These are phyloP conservation scores for Forsythia viridissima DNA, from an alignment of 257 asterid species.

Conservation along the genomic window DNA sequence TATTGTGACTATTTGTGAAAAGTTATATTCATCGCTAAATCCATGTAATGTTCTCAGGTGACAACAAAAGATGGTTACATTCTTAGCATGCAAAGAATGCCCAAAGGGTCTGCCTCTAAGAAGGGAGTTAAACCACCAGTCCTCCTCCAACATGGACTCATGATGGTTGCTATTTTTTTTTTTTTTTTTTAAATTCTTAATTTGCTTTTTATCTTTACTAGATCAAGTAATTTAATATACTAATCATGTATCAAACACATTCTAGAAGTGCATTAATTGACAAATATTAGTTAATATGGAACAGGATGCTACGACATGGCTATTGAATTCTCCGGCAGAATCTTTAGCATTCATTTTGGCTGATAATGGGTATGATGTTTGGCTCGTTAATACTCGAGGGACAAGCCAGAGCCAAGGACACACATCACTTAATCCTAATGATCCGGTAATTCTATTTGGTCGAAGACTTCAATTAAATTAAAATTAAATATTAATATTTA, in stretches of 20 bases:
- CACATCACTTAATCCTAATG: conserved; percentile 49
- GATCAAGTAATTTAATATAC: not conserved
- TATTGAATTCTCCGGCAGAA: conserved; percentile 49
- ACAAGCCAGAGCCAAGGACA: conserved; percentile 66
- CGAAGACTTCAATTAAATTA: not conserved
- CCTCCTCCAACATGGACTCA: conserved; percentile 72
- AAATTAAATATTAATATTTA: not conserved
- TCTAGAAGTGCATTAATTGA: not conserved
- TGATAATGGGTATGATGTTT: conserved; percentile 67
- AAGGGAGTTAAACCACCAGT: conserved; percentile 46
- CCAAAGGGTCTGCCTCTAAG: conserved; percentile 38
- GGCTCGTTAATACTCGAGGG: conserved; percentile 71
- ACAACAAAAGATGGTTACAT: conserved; percentile 72
- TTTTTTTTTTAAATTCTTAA: too few species aligned
- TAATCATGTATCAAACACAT: too few species aligned
- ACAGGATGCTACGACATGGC: conserved; percentile 72
- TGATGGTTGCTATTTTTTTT: conserved; percentile 37
- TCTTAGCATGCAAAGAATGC: conserved; percentile 73
- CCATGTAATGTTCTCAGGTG: conserved; percentile 36
- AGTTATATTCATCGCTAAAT: too few species aligned
- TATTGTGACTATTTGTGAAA: too few species aligned
- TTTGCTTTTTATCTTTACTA: not conserved
- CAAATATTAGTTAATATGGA: not conserved
- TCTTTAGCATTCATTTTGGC: conserved; percentile 66
- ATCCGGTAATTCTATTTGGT: conserved; percentile 33